phyloP scores from a whole-genome alignment of 108 stramenopile species.

The Cyclotella sp. region DNA sequence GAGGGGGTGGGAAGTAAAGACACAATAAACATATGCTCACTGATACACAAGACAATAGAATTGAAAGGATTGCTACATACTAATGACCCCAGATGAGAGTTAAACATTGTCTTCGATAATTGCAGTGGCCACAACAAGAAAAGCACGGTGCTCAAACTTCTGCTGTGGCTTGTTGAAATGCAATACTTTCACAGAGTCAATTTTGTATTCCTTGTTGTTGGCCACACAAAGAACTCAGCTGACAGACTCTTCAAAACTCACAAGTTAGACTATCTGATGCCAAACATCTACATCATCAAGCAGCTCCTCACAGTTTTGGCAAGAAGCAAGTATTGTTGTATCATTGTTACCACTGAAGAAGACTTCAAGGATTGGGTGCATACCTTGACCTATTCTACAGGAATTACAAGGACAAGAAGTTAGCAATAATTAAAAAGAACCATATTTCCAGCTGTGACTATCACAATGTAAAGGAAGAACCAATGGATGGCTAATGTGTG shows the following conservation, averaged over 20 bases:
- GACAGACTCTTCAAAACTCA: neutral
- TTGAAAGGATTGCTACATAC: slow-evolving; percentile 7
- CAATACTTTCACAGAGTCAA: neutral
- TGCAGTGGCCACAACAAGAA: slow-evolving; percentile 46
- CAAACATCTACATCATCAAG: slow-evolving; percentile 1
- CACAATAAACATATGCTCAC: slow-evolving; percentile 25
- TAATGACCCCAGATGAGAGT: neutral
- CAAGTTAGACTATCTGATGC: neutral
- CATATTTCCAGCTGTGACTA: too few species aligned
- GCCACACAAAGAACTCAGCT: neutral
- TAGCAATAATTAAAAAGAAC: too few species aligned
- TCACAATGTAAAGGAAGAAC: neutral
- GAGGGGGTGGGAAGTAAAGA: slow-evolving; percentile 26
- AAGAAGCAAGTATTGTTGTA: neutral
- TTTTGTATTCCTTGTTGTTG: slow-evolving; percentile 4
- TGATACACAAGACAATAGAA: slow-evolving; percentile 21
- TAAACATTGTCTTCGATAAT: too few species aligned
- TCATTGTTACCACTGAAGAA: neutral
- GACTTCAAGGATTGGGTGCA: neutral
- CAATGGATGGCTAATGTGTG: neutral
- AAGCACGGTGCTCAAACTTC: slow-evolving; percentile 26
- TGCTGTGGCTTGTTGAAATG: slow-evolving; percentile 4
- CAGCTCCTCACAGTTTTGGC: neutral
- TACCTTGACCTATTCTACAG: neutral
- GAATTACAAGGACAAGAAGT: too few species aligned